These are phyloP conservation scores for Chaetomium sp. DNA, from an alignment of 2,329 filamentous ascomycete species.

Conservation along the genomic window DNA sequence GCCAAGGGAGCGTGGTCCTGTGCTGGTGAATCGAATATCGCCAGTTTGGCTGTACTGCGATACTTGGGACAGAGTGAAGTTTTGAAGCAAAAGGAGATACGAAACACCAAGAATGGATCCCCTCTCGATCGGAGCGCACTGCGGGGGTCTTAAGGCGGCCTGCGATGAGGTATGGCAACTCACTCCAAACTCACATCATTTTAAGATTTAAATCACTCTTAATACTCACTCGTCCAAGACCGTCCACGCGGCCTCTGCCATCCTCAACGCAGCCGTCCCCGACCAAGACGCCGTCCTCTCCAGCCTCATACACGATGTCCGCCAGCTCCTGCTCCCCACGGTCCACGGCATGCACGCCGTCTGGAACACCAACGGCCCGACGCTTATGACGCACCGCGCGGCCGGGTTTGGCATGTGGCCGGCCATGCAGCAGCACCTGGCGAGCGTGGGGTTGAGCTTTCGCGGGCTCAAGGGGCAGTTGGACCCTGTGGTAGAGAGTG, in stretches of 20 bases:
- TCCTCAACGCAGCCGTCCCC: not conserved
- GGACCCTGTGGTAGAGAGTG: not conserved
- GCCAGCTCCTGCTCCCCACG: not conserved
- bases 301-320: not conserved
- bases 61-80: no score
- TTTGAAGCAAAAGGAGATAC: no score
- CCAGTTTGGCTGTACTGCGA: no score
- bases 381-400: not conserved
- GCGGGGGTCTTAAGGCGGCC: not conserved
- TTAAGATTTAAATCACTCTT: not conserved
- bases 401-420: slow-evolving; percentile 4
- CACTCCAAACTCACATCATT: not conserved
- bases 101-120: not conserved
- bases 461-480: not conserved
- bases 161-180: not conserved
- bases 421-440: not conserved
- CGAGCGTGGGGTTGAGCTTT: not conserved
- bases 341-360: not conserved
- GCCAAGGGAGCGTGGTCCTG: no score
- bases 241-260: not conserved
- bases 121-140: not conserved
- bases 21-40: no score
- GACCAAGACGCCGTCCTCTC: not conserved
- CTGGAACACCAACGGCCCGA: not conserved
- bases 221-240: not conserved